Base-by-base conservation (phyloP, 169 alveolate genomes). In the Theileria sp. region DNA sequence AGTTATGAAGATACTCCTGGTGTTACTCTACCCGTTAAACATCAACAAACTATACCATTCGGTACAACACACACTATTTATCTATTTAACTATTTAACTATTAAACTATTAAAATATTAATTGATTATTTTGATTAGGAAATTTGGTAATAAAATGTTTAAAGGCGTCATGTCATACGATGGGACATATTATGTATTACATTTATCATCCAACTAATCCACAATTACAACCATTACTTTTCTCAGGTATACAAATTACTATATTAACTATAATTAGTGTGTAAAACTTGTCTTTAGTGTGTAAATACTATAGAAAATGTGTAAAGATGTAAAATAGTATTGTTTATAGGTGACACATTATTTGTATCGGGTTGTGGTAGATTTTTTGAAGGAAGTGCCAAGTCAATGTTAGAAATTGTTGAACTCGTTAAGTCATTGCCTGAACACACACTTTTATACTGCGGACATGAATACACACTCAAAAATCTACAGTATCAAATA, bases 161-260 rank as follows among this genome's bases (percentile, higher is more conserved):
- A 95, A 93, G 36, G 96, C 97, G 19, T 97, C 98, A 5, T 97
- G 99, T 81, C 99, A 97, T 84, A 97, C 99, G n/a, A 87, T 76
- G 62, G 99, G 99, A 0, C 99, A 97, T 56, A 92, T 94, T 64
- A 86, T 96, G 68, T 97, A 94, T 91, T 95, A 93, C 76, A 92
- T 94, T 58, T 79, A 76, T 54, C 81, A 75, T 19, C 86, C 79
- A 26, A 61, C 66, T 38, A 75, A 86, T 23, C 80, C 78, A 5
- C 38, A 36, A 15, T 56, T 58, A 38, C 87, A 84, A 25, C 95
- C 94, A 5, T 72, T 87, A 56, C 70, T 92, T 62, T 89, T 88
- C 86, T 86, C 92, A 28, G 95, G 80, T 74, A 54, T 9, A 7
- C 25, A 0, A 12, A 30, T 15, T 25, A 58, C 10, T 19, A 0